Evolutionary conservation across 306 rosid genomes (phyloP).

Genomic region (Luffa aegyptiaca): DNA sequence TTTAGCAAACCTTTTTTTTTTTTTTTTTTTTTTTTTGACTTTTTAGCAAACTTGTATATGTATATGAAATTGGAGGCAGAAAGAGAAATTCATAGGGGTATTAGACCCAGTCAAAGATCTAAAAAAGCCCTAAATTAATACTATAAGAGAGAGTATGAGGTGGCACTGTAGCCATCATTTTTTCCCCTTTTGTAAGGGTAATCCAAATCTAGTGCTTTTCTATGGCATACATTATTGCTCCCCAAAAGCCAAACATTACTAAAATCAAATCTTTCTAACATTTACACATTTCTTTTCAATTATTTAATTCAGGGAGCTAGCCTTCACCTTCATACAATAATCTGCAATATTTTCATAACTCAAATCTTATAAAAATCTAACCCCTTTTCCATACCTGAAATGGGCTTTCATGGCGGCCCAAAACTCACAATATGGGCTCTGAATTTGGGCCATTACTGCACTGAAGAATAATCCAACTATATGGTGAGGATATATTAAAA

Average conservation of each 20-base stretch:
- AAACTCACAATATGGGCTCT: background rate
- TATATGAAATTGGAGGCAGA: background rate
- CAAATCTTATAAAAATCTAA: background rate
- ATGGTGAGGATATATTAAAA: background rate
- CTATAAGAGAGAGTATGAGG: background rate
- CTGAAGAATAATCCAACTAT: too few species aligned
- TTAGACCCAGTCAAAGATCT: background rate
- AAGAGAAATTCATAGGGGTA: background rate
- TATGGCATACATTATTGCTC: background rate
- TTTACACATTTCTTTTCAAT: background rate
- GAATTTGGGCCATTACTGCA: background rate
- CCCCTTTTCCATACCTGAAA: background rate
- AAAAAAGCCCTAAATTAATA: background rate
- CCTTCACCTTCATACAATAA: background rate
- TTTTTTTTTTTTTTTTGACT: too few species aligned
- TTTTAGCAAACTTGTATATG: background rate
- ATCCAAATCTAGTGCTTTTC: background rate
- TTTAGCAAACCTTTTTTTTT: background rate
- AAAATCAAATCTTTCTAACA: background rate
- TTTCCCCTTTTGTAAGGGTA: background rate
- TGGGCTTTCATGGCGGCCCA: background rate
- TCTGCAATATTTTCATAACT: background rate
- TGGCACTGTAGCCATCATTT: background rate
- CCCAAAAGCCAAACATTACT: conserved; percentile 6
- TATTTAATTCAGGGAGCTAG: background rate